Percentiles rank a stretch among this genome's conserved stretches.
These are phyloP conservation scores for Fonsecaea pedrosoi DNA, from an alignment of 2,329 filamentous ascomycete genomes.

Conservation along the genomic window DNA sequence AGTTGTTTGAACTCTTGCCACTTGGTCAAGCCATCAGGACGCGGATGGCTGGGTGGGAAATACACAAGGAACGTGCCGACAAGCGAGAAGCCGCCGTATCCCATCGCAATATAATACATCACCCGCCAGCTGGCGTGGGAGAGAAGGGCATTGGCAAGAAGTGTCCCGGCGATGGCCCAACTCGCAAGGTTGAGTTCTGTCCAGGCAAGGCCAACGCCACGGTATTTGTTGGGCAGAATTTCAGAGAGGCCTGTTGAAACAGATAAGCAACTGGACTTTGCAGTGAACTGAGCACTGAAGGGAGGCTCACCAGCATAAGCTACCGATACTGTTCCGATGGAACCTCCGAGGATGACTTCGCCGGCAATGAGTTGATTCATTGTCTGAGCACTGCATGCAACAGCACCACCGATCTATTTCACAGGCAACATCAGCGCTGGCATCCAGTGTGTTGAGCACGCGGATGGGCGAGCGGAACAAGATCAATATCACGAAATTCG, in stretches of 20 bases:
- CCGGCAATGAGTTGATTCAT: slow-evolving; percentile 36
- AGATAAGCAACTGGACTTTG: background rate
- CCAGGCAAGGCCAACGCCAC: slow-evolving; percentile 32
- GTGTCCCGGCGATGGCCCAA: slow-evolving; percentile 32
- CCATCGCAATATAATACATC: slow-evolving; percentile 60
- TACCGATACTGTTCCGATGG: slow-evolving; percentile 31
- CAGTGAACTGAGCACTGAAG: background rate
- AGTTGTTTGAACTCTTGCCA: slow-evolving; percentile 54
- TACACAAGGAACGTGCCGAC: slow-evolving; percentile 57
- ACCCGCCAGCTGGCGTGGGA: slow-evolving; percentile 62
- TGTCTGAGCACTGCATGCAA: slow-evolving; percentile 30
- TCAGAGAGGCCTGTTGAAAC: slow-evolving; percentile 29
- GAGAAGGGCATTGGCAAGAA: slow-evolving; percentile 32
- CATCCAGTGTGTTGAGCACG: too few relatives aligned
- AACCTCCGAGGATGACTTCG: slow-evolving; percentile 32
- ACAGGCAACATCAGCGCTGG: background rate
- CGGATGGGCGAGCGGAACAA: background rate
- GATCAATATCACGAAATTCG: background rate
- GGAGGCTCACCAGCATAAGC: slow-evolving; percentile 29
- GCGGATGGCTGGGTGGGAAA: slow-evolving; percentile 55
- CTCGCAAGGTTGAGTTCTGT: slow-evolving; percentile 34
- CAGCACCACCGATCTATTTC: slow-evolving; percentile 24
- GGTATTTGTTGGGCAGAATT: slow-evolving; percentile 34
- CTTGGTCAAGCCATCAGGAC: slow-evolving; percentile 53
- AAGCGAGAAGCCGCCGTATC: slow-evolving; percentile 60